A percentile compares a stretch with the other conserved stretches of the same genome.
Conservation (phyloP, 495 filamentous ascomycete genomes). For the Neurospora africana region DNA sequence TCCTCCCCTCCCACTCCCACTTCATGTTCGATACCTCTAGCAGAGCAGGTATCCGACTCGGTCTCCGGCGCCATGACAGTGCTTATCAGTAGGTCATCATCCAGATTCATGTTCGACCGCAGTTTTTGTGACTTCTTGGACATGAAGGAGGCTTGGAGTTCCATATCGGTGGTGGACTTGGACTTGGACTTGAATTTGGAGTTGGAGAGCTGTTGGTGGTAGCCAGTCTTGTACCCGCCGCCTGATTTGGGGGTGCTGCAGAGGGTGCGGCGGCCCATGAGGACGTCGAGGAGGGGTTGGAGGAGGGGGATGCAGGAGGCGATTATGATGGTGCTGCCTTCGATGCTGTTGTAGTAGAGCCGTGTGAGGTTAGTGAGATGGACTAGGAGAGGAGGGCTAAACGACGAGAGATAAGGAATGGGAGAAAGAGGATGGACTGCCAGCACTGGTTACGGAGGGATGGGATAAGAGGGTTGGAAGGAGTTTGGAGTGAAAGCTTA, state of each 20-base stretch:
- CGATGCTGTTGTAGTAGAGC: slow-evolving; percentile 19
- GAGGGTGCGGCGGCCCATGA: not conserved
- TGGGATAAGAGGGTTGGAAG: no score
- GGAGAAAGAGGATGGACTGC: no score
- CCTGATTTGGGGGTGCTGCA: not conserved
- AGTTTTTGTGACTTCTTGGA: not conserved
- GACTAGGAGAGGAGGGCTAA: not conserved
- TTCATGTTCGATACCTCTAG: no score
- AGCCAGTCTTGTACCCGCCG: not conserved
- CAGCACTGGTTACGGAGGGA: no score
- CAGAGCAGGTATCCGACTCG: not conserved
- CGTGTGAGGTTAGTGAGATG: not conserved
- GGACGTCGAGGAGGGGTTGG: slow-evolving; percentile 28
- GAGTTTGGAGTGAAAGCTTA: slow-evolving; percentile 10
- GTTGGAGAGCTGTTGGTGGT: not conserved
- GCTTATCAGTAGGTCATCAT: not conserved
- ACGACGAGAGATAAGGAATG: no score
- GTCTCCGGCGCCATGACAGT: not conserved
- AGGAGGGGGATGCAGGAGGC: slow-evolving; percentile 41
- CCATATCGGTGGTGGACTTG: not conserved
- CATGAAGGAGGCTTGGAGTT: not conserved
- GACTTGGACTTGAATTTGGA: not conserved
- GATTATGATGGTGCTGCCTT: slow-evolving; percentile 38
- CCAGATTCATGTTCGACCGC: not conserved
- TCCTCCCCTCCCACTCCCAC: not conserved